A percentile compares a stretch with the other conserved stretches of the same genome.
Conservation (phyloP, 169 alveolate species). For the Cytauxzoon felis region DNA sequence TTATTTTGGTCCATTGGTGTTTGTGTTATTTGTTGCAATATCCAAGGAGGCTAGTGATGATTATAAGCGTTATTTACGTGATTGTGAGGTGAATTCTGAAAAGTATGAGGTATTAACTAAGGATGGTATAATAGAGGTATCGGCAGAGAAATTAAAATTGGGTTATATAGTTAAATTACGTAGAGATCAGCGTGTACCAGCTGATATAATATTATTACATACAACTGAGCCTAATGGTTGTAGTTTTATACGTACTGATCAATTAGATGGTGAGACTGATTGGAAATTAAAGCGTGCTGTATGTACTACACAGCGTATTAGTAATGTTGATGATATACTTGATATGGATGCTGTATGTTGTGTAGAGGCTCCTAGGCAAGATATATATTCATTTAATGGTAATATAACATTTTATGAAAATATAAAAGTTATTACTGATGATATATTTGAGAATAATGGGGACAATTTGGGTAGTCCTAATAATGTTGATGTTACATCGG, state of each 20-base stretch:
- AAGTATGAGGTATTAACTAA: conserved; percentile 67
- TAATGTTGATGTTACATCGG: neutral
- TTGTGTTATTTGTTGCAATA: conserved; percentile 87
- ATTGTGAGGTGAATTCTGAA: conserved; percentile 77
- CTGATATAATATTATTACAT: conserved; percentile 89
- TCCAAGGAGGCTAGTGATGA: conserved; percentile 95
- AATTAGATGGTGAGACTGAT: conserved; percentile 99
- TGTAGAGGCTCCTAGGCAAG: conserved; percentile 84
- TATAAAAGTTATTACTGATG: neutral
- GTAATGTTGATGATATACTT: conserved; percentile 65
- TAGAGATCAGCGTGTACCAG: conserved; percentile 93
- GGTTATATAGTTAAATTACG: conserved; percentile 89
- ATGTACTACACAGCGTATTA: conserved; percentile 75
- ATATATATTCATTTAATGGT: conserved; percentile 84
- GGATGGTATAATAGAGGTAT: conserved; percentile 73
- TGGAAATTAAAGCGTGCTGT: conserved; percentile 96
- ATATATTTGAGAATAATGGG: neutral
- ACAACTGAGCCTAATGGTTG: conserved; percentile 73
- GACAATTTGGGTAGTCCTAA: neutral
- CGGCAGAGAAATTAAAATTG: conserved; percentile 82
- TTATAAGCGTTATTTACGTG: conserved; percentile 77
- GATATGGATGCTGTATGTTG: conserved; percentile 66
- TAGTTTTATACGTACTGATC: conserved; percentile 92
- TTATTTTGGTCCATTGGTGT: conserved; percentile 91
- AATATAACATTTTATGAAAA: conserved; percentile 64